Evolutionary conservation across 73 alveolate genomes (phyloP).

Genomic region (Paramecium primaurelia): DNA sequence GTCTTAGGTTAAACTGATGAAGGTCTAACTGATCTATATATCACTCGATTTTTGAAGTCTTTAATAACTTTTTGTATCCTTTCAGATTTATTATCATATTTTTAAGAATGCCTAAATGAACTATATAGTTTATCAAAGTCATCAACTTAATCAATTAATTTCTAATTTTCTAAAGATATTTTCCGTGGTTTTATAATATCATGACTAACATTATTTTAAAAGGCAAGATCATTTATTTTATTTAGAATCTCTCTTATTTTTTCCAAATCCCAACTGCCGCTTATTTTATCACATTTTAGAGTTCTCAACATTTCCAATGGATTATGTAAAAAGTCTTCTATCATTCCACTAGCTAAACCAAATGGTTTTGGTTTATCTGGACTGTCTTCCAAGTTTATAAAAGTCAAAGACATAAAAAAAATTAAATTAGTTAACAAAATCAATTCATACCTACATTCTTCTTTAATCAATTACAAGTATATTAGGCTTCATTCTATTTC

Average conservation of each 20-base stretch:
- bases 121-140: background rate
- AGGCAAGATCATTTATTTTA: background rate
- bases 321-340: background rate
- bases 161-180: background rate
- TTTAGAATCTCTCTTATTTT: background rate
- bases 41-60: background rate
- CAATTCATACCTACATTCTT: background rate
- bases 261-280: slow-evolving; percentile 20
- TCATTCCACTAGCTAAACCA: background rate
- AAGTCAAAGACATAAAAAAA: background rate
- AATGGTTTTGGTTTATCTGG: background rate
- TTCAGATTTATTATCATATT: background rate
- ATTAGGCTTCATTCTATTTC: background rate
- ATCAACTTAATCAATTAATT: background rate
- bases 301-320: background rate
- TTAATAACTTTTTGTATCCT: background rate
- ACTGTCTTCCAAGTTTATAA: background rate
- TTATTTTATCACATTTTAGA: background rate
- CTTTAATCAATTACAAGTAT: background rate
- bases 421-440: background rate
- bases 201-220: background rate
- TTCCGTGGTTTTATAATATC: background rate
- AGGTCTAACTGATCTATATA: background rate
- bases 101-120: background rate
- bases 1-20: background rate